phyloP scores from a whole-genome alignment of 164 flowering plant species.

The Liquidambar formosana region DNA sequence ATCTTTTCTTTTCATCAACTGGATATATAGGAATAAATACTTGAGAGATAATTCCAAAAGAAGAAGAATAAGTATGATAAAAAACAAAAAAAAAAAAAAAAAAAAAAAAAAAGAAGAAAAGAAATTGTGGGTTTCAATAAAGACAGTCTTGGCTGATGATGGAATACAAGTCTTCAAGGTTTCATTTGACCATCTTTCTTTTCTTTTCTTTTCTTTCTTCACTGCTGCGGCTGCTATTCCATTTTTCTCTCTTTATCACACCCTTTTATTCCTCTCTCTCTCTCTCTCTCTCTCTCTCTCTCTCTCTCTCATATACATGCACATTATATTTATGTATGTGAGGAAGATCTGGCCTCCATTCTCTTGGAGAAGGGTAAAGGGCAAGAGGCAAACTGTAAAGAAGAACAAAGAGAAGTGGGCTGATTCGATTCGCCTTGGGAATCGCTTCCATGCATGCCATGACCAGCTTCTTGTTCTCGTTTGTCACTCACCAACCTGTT shows the following conservation, averaged over 20 bases:
- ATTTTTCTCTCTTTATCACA: slow-evolving; percentile 6
- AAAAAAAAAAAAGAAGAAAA: slow-evolving; percentile 4
- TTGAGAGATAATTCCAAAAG: background rate
- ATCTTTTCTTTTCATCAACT: background rate
- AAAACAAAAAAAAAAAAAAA: background rate
- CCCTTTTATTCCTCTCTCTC: slow-evolving; percentile 4
- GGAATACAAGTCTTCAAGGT: slow-evolving; percentile 33
- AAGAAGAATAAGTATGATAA: background rate
- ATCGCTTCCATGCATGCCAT: slow-evolving; percentile 70
- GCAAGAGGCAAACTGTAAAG: slow-evolving; percentile 49
- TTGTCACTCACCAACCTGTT: background rate
- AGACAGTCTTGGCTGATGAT: slow-evolving; percentile 30
- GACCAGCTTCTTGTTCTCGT: slow-evolving; percentile 20
- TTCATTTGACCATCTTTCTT: slow-evolving; percentile 44
- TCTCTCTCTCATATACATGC: background rate
- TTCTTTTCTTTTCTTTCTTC: slow-evolving; percentile 13
- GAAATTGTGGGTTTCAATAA: slow-evolving; percentile 44
- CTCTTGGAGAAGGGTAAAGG: slow-evolving; percentile 47
- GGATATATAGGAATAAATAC: background rate
- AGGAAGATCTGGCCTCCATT: slow-evolving; percentile 38
- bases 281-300: slow-evolving; percentile 12
- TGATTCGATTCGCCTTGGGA: slow-evolving; percentile 80
- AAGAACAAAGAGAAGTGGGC: slow-evolving; percentile 40
- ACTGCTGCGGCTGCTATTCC: slow-evolving; percentile 28
- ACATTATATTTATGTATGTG: background rate